A percentile compares a stretch with the other conserved stretches of the same genome.
Evolutionary conservation across 1,284 basidiomycete genomes (phyloP).

Genomic region (Vanrija sp.): DNA sequence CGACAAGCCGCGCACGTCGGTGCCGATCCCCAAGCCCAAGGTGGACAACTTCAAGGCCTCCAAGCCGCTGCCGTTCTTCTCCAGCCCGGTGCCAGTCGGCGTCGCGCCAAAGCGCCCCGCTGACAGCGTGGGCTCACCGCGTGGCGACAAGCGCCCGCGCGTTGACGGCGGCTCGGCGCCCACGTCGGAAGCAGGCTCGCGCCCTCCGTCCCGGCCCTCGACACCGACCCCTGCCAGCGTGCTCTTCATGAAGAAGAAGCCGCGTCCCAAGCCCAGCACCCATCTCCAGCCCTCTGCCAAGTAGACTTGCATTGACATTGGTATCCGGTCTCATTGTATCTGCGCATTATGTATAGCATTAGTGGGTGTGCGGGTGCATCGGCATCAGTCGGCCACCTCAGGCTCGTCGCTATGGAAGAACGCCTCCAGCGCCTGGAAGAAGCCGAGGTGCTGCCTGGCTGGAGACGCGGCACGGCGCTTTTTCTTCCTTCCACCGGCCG

Average conservation of each 20-base stretch:
- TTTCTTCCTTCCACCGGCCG: too few species aligned
- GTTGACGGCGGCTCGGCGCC: not conserved
- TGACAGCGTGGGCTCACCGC: too few species aligned
- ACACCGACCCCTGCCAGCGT: slow-evolving; percentile 7
- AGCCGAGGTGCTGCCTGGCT: too few species aligned
- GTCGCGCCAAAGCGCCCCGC: not conserved
- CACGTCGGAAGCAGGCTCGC: not conserved
- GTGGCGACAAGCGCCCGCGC: not conserved
- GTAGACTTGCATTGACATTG: not conserved
- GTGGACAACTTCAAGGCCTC: slow-evolving; percentile 13
- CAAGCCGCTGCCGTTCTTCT: slow-evolving; percentile 15
- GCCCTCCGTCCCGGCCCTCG: not conserved
- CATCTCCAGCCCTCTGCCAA: not conserved
- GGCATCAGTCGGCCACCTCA: too few species aligned
- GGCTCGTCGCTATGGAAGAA: too few species aligned
- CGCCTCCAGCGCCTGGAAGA: too few species aligned
- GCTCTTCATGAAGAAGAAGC: slow-evolving; percentile 23
- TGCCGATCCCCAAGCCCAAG: slow-evolving; percentile 8
- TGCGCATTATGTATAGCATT: not conserved
- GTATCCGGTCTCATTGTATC: not conserved
- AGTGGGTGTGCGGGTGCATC: too few species aligned
- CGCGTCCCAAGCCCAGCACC: not conserved
- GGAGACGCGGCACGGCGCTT: too few species aligned
- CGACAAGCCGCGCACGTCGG: not conserved
- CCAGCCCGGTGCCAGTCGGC: not conserved